Evolutionary conservation across 2,329 filamentous ascomycete species (phyloP), one percentile per base, ranked within the genome.

Genomic region (Cladophialophora chaetospira): DNA sequence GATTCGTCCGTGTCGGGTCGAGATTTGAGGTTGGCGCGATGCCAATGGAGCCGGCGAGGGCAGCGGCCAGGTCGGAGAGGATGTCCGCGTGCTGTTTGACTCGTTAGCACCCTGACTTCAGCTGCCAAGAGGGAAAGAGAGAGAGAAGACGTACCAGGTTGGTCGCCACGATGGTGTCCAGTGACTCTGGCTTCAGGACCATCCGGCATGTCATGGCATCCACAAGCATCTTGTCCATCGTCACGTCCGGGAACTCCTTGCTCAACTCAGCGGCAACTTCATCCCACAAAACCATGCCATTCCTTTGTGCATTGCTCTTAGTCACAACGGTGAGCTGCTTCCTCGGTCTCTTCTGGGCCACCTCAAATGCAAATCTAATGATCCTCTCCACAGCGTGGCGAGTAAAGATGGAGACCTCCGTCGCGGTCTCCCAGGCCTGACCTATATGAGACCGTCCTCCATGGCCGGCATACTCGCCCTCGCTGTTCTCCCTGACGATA

Each of bases 1-100:
- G 97, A 82, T 83, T 80, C 61, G 78, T 67, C n/a, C 82, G 74
- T 2, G 80, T 84, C 1, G 86, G 86, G 63, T 89, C 86, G 1
- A 89, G 75, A 64, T 88, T 88, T 46, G 79, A 83, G 0, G 86
- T 88, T 2, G 87, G 86, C 3, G 87, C 87, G 56, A 89, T 88
- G 6, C 87, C 86, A 58, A 89, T 89, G 2, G 82, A 86, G 0
- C 87, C 87, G 2, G 86, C 86, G 4, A 89, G 73, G 0, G 85
- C 85, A 10, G 87, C 86, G 5, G 86, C 87, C 15, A 89, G 75
- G 65, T 89, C 87, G 0, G 85, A 88, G 4, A 89, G 78, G 45
- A 88, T 88, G 61, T 88, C 86, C 4, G 84, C 84, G 70, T 80
- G 68, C 63, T 42, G 11, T 42, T 42, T 17, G 8, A 13, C 13